phyloP scores from a whole-genome alignment of 306 rosid genomes.

The Begonia fuchsioides region DNA sequence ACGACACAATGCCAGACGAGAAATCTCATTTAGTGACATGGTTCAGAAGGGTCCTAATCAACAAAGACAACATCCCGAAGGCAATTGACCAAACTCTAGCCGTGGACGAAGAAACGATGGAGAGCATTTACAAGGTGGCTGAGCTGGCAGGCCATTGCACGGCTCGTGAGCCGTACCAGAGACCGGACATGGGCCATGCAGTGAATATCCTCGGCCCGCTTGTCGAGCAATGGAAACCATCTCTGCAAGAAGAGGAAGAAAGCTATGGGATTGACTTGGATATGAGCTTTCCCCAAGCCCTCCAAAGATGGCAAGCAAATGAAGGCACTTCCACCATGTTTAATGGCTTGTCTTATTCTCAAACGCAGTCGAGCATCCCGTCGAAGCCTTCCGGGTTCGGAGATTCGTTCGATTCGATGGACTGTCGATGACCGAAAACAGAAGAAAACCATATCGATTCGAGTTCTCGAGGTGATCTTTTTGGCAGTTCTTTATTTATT shows the following conservation, averaged over 20 bases:
- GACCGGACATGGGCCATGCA: slow-evolving; percentile 42
- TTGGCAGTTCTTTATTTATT: no score
- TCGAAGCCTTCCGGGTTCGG: no score
- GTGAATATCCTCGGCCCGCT: slow-evolving; percentile 3
- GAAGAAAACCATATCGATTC: no score
- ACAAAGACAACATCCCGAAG: slow-evolving; percentile 48
- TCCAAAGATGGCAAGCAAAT: slow-evolving; percentile 44
- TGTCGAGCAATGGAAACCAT: slow-evolving; percentile 2
- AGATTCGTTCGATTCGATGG: slow-evolving; percentile 23
- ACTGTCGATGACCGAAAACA: background rate
- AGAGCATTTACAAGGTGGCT: slow-evolving; percentile 36
- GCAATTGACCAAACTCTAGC: slow-evolving; percentile 36
- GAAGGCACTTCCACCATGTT: slow-evolving; percentile 41
- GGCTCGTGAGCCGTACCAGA: slow-evolving; percentile 44
- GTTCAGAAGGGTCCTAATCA: slow-evolving; percentile 32
- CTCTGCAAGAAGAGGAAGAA: background rate
- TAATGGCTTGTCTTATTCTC: slow-evolving; percentile 27
- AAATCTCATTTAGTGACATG: slow-evolving; percentile 40
- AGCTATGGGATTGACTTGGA: slow-evolving; percentile 3
- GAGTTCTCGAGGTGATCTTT: no score
- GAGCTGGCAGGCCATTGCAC: slow-evolving; percentile 42
- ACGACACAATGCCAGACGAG: slow-evolving; percentile 28
- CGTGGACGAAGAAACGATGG: slow-evolving; percentile 38
- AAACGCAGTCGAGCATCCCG: slow-evolving; percentile 38
- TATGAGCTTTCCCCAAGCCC: slow-evolving; percentile 38